These are phyloP conservation scores for Linum lewisii DNA, from an alignment of 345 rosid genomes.

Conservation along the genomic window DNA sequence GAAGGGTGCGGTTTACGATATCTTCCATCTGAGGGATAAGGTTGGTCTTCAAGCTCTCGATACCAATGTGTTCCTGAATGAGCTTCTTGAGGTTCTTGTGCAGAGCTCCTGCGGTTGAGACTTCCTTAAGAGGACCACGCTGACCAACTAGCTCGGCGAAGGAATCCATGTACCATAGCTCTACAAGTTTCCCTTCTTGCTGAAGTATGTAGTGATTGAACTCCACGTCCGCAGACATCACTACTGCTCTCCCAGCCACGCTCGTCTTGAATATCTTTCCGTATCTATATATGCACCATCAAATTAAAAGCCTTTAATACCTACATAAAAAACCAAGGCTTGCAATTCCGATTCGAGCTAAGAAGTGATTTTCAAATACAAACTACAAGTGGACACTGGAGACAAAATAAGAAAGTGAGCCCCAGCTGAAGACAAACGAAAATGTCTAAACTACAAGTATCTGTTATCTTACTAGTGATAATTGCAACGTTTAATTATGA, in stretches of 20 bases:
- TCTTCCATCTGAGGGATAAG: not conserved
- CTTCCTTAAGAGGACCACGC: not conserved
- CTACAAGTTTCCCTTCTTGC: constrained; percentile 15
- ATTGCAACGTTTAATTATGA: too few relatives aligned
- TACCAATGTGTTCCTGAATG: not conserved
- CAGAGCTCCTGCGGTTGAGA: not conserved
- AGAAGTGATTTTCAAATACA: too few relatives aligned
- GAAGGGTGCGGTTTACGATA: not conserved
- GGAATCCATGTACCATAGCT: constrained; percentile 14
- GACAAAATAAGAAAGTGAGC: too few relatives aligned
- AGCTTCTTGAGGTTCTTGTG: not conserved
- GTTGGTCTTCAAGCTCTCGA: not conserved
- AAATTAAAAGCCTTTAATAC: too few relatives aligned
- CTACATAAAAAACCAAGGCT: too few relatives aligned
- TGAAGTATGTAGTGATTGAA: constrained; percentile 12
- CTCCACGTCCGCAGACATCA: constrained; percentile 10
- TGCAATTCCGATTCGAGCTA: too few relatives aligned
- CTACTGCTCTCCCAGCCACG: constrained; percentile 11
- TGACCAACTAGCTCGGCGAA: not conserved
- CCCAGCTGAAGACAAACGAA: too few relatives aligned
- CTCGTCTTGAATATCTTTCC: constrained; percentile 13
- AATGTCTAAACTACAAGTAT: too few relatives aligned
- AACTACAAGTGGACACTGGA: too few relatives aligned
- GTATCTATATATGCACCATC: not conserved
- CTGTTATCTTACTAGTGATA: too few relatives aligned